Percentiles rank a stretch among this genome's conserved stretches.
Conservation (phyloP, 306 rosid genomes). For the Sesbania bispinosa region DNA sequence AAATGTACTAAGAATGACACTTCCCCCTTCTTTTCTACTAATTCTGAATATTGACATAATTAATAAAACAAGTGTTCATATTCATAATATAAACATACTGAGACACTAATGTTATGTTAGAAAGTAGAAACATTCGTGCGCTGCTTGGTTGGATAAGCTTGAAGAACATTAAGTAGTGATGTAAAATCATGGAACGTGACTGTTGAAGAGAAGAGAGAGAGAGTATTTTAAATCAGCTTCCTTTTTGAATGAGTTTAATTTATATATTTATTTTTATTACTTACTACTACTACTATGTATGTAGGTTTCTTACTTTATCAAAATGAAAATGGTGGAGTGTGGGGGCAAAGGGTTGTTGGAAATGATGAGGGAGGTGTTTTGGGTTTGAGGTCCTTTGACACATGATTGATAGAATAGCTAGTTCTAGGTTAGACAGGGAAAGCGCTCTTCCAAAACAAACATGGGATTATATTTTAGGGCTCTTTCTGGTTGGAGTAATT, state of each 20-base stretch:
- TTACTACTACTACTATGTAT: no score
- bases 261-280: no score
- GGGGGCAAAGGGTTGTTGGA: slow-evolving; percentile 45
- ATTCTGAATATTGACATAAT: slow-evolving; percentile 10
- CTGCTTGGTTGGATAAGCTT: slow-evolving; percentile 42
- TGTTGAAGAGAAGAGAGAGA: slow-evolving; percentile 31
- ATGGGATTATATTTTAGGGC: no score
- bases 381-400: slow-evolving; percentile 34
- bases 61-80: slow-evolving; percentile 12
- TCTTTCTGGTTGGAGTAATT: background rate
- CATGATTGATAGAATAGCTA: slow-evolving; percentile 18
- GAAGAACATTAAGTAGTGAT: slow-evolving; percentile 53
- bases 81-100: background rate
- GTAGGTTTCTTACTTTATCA: slow-evolving; percentile 30
- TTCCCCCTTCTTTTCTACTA: no score
- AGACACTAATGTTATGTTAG: slow-evolving; percentile 2
- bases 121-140: background rate
- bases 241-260: background rate
- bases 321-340: slow-evolving; percentile 56
- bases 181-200: slow-evolving; percentile 70
- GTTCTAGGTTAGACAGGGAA: slow-evolving; percentile 28
- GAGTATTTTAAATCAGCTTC: background rate
- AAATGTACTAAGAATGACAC: no score
- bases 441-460: slow-evolving; percentile 25
- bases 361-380: slow-evolving; percentile 32